Evolutionary conservation across 1,284 basidiomycete species (phyloP).

Genomic region (Apiotrichum sp.): DNA sequence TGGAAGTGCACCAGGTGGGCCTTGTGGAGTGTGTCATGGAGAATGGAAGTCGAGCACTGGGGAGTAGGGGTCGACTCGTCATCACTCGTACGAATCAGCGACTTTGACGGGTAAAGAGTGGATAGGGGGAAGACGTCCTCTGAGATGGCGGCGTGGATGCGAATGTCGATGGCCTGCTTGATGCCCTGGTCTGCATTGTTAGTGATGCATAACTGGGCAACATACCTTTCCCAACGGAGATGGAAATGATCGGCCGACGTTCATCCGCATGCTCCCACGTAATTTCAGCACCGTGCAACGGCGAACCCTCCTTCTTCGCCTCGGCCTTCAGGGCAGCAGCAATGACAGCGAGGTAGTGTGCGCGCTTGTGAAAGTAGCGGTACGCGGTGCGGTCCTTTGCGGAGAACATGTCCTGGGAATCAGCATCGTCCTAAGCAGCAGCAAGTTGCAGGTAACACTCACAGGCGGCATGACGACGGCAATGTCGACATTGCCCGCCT

Average conservation of each 20-base stretch:
- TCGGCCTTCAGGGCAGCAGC: conserved; percentile 57
- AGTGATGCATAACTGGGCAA: not conserved
- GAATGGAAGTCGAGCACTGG: conserved; percentile 70
- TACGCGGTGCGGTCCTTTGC: conserved; percentile 90
- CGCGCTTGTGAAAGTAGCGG: conserved; percentile 87
- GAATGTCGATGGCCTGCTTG: conserved; percentile 63
- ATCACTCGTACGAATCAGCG: conserved; percentile 55
- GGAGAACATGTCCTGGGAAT: conserved; percentile 60
- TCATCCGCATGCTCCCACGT: conserved; percentile 62
- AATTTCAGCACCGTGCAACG: conserved; percentile 58
- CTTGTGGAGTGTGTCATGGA: conserved; percentile 61
- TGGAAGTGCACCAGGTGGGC: conserved; percentile 65
- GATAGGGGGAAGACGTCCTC: conserved; percentile 56
- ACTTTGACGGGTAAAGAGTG: conserved; percentile 68
- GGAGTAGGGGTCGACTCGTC: conserved; percentile 55
- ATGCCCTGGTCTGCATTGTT: conserved; percentile 52
- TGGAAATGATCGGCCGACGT: conserved; percentile 27
- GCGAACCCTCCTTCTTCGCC: conserved; percentile 53
- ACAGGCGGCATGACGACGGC: conserved; percentile 83
- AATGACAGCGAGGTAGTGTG: conserved; percentile 80
- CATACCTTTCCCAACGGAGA: conserved; percentile 21
- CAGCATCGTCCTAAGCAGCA: not conserved
- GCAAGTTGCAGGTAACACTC: conserved; percentile 30
- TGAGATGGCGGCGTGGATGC: conserved; percentile 65
- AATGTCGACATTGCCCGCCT: conserved; percentile 69